phyloP scores from a whole-genome alignment of 2,329 filamentous ascomycete species.

The Hymenoscyphus albidus region DNA sequence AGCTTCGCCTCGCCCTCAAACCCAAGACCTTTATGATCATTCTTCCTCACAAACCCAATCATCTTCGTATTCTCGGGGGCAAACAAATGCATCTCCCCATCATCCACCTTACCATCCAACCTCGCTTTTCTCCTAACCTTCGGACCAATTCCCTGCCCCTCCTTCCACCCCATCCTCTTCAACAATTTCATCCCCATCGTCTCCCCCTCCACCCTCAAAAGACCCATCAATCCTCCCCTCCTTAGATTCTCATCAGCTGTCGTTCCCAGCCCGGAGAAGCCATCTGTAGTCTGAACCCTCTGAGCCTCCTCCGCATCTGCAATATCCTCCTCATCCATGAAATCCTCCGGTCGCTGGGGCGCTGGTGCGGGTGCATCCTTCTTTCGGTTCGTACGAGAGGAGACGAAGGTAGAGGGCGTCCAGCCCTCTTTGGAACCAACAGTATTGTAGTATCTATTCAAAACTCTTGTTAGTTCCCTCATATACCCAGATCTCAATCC shows the following conservation, averaged over 20 bases:
- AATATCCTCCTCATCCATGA: conserved; percentile 97
- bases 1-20: conserved; percentile 57
- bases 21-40: conserved; percentile 67
- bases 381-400: conserved; percentile 74
- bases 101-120: conserved; percentile 52
- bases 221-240: conserved; percentile 58
- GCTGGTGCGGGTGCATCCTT: conserved; percentile 56
- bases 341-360: conserved; percentile 74
- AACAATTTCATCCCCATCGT: conserved; percentile 84
- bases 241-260: conserved; percentile 52
- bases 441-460: conserved; percentile 84
- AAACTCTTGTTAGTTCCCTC: not conserved
- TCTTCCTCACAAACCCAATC: conserved; percentile 62
- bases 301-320: conserved; percentile 78
- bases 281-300: conserved; percentile 66
- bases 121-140: conserved; percentile 73
- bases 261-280: conserved; percentile 72
- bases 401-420: conserved; percentile 88
- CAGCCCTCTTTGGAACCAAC: conserved; percentile 98
- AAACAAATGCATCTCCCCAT: conserved; percentile 63
- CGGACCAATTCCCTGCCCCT: conserved; percentile 88
- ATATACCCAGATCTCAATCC: not conserved
- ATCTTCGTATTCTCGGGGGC: conserved; percentile 76
- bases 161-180: conserved; percentile 92
- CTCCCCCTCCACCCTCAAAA: conserved; percentile 70